phyloP scores from a whole-genome alignment of 345 rosid genomes.

The Triadica sebifera region DNA sequence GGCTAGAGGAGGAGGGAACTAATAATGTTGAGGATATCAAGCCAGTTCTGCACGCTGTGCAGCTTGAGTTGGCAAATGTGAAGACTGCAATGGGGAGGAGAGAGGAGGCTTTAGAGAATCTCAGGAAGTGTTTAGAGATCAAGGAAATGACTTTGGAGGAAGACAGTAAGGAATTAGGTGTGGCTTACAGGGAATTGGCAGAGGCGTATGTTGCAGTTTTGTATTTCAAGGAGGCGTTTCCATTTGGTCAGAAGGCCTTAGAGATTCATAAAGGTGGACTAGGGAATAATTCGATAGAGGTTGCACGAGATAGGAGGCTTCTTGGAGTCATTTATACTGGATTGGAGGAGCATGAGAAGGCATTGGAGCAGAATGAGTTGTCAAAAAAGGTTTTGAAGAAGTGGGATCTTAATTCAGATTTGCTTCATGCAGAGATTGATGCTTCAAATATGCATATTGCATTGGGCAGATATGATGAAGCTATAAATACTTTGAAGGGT shows the following conservation, averaged over 20 bases:
- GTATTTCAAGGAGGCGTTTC: slow-evolving; percentile 80
- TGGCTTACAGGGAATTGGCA: slow-evolving; percentile 62
- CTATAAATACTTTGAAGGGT: slow-evolving; percentile 58
- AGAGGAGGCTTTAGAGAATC: slow-evolving; percentile 82
- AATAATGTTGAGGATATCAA: slow-evolving; percentile 48
- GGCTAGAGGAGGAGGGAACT: slow-evolving; percentile 53
- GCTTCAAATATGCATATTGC: slow-evolving; percentile 92
- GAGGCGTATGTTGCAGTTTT: slow-evolving; percentile 83
- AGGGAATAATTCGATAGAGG: slow-evolving; percentile 79
- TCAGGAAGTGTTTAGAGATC: slow-evolving; percentile 71
- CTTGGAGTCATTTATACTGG: slow-evolving; percentile 90
- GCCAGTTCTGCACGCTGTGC: slow-evolving; percentile 72
- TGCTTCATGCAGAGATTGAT: slow-evolving; percentile 75
- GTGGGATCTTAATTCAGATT: slow-evolving; percentile 74
- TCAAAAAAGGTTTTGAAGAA: slow-evolving; percentile 71
- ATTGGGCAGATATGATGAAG: slow-evolving; percentile 71
- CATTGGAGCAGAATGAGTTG: slow-evolving; percentile 75
- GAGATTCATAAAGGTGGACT: slow-evolving; percentile 69
- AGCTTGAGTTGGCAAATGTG: slow-evolving; percentile 74
- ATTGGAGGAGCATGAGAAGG: slow-evolving; percentile 81
- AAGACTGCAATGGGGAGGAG: slow-evolving; percentile 89
- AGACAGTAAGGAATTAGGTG: slow-evolving; percentile 77
- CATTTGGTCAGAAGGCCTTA: slow-evolving; percentile 63
- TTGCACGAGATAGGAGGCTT: slow-evolving; percentile 77
- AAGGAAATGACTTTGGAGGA: slow-evolving; percentile 66